Evolutionary conservation across 202 grass and related monocot genomes (phyloP).

Genomic region (Alloteropsis angusta): DNA sequence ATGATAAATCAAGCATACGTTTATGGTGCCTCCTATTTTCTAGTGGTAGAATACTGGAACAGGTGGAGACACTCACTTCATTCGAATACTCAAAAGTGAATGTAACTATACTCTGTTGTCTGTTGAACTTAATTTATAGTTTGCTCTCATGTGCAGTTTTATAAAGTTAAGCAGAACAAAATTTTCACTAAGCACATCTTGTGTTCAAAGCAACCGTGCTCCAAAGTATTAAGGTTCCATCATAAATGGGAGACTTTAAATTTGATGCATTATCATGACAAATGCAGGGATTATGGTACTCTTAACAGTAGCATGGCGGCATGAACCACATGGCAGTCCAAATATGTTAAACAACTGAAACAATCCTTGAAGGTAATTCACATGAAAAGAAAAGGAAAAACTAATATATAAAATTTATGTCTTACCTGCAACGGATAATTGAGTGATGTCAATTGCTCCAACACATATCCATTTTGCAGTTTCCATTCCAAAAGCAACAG

Average conservation of each 20-base stretch:
- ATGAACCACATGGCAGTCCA: neutral
- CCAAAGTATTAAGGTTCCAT: neutral
- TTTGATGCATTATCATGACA: neutral
- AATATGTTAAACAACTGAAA: neutral
- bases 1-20: neutral
- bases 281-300: neutral
- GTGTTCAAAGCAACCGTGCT: neutral
- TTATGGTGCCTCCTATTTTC: neutral
- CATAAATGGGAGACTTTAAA: neutral
- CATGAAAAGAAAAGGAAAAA: neutral
- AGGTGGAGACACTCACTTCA: neutral
- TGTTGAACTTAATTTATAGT: neutral
- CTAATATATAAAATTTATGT: neutral
- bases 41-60: neutral
- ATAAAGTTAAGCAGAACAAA: neutral
- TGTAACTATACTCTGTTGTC: neutral
- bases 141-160: slow-evolving; percentile 5
- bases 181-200: neutral
- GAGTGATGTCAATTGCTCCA: slow-evolving; percentile 93
- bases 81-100: neutral
- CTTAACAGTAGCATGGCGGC: slow-evolving; percentile 5
- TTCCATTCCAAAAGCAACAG: slow-evolving; percentile 91
- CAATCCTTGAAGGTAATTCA: neutral
- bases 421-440: slow-evolving; percentile 79
- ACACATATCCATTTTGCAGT: slow-evolving; percentile 98